Percentiles rank a stretch among this genome's conserved stretches.
These are phyloP conservation scores for Daldinia decipiens DNA, from an alignment of 495 filamentous ascomycete species.

Conservation along the genomic window DNA sequence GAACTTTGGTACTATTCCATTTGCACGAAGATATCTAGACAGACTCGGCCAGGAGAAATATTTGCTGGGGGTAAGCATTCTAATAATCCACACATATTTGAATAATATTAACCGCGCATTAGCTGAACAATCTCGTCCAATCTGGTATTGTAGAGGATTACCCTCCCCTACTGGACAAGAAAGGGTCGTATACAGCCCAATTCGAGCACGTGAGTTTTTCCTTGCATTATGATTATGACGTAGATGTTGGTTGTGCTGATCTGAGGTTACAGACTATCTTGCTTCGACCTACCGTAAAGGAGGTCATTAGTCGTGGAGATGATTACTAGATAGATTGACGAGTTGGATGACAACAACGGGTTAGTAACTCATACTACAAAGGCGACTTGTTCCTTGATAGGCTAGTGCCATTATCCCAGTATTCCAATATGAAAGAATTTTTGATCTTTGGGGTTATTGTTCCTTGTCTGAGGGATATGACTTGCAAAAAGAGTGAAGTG, in stretches of 20 bases:
- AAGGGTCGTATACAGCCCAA: slow-evolving; percentile 95
- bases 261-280: slow-evolving; percentile 74
- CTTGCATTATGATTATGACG: not conserved
- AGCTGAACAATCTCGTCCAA: slow-evolving; percentile 89
- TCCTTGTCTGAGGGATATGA: not conserved
- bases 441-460: not conserved
- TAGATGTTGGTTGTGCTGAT: slow-evolving; percentile 42
- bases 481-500: not conserved
- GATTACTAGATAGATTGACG: slow-evolving; percentile 70
- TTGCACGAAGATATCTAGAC: slow-evolving; percentile 86
- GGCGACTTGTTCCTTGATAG: not conserved
- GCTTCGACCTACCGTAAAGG: slow-evolving; percentile 87
- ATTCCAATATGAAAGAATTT: not conserved
- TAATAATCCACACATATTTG: not conserved
- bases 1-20: slow-evolving; percentile 91
- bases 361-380: not conserved
- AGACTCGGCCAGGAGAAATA: slow-evolving; percentile 89
- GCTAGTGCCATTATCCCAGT: not conserved
- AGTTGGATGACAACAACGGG: not conserved
- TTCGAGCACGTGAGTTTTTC: slow-evolving; percentile 83
- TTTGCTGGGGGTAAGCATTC: slow-evolving; percentile 73
- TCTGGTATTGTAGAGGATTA: slow-evolving; percentile 90
- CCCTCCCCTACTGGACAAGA: slow-evolving; percentile 88
- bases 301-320: slow-evolving; percentile 90
- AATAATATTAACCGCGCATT: slow-evolving; percentile 34